Conservation (phyloP, 768 basidiomycete genomes). For the Rickenella mellea region DNA sequence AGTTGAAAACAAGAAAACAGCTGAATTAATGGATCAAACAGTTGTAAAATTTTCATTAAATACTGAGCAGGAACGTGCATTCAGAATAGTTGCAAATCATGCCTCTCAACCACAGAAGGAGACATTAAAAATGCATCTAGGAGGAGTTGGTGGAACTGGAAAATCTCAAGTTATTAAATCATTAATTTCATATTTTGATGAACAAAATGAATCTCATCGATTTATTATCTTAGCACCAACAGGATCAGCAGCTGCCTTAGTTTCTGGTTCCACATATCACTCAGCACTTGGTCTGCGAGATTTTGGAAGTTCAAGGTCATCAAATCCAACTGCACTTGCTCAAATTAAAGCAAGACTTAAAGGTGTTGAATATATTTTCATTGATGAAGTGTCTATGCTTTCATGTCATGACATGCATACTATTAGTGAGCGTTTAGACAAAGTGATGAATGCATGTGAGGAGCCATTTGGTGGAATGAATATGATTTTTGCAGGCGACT, state of each 20-base stretch:
- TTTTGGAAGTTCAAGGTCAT: too few relatives aligned
- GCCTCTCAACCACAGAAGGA: not conserved
- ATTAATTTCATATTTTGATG: conserved; percentile 1
- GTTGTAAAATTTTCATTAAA: conserved; percentile 1
- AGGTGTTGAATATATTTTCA: conserved; percentile 29
- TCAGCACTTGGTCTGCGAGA: conserved; percentile 1
- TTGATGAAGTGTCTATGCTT: conserved; percentile 37
- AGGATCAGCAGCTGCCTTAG: conserved; percentile 3
- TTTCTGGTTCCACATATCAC: conserved; percentile 5
- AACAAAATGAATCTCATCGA: not conserved
- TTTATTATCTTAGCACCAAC: conserved; percentile 5
- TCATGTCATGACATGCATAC: conserved; percentile 17
- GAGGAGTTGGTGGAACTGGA: conserved; percentile 6
- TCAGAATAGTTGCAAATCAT: conserved; percentile 5
- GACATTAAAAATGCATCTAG: conserved; percentile 5
- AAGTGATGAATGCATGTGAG: conserved; percentile 8
- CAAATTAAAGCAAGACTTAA: conserved; percentile 11
- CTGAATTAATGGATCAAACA: too few relatives aligned
- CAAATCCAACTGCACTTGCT: too few relatives aligned
- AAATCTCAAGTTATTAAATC: conserved; percentile 6
- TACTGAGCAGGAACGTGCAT: conserved; percentile 4
- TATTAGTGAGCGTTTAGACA: conserved; percentile 15
- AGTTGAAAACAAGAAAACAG: too few relatives aligned
- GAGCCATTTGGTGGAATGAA: conserved; percentile 20
- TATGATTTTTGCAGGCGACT: conserved; percentile 30